These are phyloP conservation scores for Hymenoscyphus salicellus DNA, from an alignment of 2,329 filamentous ascomycete species.

Conservation along the genomic window DNA sequence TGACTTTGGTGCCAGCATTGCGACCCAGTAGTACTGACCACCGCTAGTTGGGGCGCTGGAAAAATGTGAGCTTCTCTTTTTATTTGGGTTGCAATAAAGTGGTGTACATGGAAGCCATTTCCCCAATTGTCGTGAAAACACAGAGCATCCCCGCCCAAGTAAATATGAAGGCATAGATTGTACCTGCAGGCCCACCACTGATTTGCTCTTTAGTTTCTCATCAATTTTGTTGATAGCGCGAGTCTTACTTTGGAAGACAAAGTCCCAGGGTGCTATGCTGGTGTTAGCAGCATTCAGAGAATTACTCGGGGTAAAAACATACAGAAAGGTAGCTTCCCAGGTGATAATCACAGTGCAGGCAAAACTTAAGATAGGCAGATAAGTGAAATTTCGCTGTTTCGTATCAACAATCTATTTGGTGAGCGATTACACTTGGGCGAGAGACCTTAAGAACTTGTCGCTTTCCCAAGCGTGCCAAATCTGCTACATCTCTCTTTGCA, in stretches of 20 bases:
- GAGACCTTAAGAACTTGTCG: constrained; percentile 3
- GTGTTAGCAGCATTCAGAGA: not conserved
- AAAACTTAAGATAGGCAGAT: constrained; percentile 7
- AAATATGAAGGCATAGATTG: constrained; percentile 41
- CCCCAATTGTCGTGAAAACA: constrained; percentile 19
- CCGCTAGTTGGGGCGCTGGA: constrained; percentile 5
- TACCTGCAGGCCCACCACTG: constrained; percentile 32
- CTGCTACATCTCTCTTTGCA: not conserved
- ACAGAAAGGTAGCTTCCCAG: constrained; percentile 9
- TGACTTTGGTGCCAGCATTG: constrained; percentile 11
- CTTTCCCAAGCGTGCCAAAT: constrained; percentile 3
- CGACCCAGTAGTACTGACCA: constrained; percentile 36
- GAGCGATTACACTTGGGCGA: not conserved
- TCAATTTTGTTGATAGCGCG: not conserved
- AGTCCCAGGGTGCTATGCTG: constrained; percentile 3
- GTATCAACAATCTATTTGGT: not conserved
- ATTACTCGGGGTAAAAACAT: constrained; percentile 1
- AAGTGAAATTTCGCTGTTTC: constrained; percentile 2
- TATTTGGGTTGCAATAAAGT: not conserved
- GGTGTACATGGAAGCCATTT: constrained; percentile 20
- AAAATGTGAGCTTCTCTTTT: constrained; percentile 2
- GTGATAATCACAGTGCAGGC: constrained; percentile 6
- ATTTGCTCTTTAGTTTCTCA: not conserved
- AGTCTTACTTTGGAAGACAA: constrained; percentile 7
- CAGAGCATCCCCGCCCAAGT: constrained; percentile 30